Evolutionary conservation across 2,329 filamentous ascomycete genomes (phyloP), one percentile per base, ranked within the genome.

Genomic region (Catunica adiposa): DNA sequence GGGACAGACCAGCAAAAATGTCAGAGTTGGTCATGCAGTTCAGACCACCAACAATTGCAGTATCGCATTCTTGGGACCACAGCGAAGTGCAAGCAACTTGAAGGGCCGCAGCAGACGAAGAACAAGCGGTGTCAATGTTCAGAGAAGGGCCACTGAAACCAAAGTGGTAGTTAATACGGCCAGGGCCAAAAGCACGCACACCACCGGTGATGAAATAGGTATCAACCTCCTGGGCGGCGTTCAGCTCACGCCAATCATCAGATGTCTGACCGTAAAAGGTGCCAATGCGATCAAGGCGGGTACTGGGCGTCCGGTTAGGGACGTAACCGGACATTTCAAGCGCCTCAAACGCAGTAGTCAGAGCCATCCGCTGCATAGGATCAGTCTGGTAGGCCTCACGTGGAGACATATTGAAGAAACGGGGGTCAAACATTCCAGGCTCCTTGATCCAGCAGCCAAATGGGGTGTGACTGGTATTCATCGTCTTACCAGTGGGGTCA

Each of bases 381-480:
- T 90, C 86, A 0, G 79, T 84, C 61, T 86, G 81, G 50, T 77
- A 75, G 9, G 85, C 85, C 67, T 90, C 86, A 59, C 82, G 77
- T 1, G 86, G 84, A 37, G 84, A 89, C 75, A 90, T 89, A 66
- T 86, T 86, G 74, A 90, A 90, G 71, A 90, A 89, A 0, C 78
- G 73, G 1, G 83, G 78, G 62, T 90, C 86, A 61, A 90, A 89
- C 9, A 83, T 70, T 48, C 82, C 83, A 0, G 84, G 83, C 53
- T 86, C 74, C 37, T 86, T 77, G 55, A 87, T 67, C 60, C 69
- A 89, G 67, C 82, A 86, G 6, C 84, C 84, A 59, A 78, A 86
- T 11, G 79, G 80, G 1, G 82, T 83, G 61, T 82, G 76, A 26
- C 76, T 81, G 51, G 83, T 84, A 66, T 85, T 86, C 64, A 79